These are phyloP conservation scores for Naematelia aurantialba DNA, from an alignment of 768 basidiomycete genomes.

Conservation along the genomic window DNA sequence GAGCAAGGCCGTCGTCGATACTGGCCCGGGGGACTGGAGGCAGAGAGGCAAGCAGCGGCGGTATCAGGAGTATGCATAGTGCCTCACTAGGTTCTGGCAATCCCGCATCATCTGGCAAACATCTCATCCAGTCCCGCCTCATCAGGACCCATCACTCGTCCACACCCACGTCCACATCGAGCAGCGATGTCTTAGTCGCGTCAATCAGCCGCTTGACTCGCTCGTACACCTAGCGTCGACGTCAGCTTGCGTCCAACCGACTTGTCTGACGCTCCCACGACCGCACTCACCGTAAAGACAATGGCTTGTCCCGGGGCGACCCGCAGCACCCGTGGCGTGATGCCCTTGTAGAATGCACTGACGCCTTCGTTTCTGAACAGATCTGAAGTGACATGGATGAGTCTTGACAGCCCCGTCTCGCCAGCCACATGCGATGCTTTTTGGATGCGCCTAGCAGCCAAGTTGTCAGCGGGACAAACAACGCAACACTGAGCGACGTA, in stretches of 20 bases:
- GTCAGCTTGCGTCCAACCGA: neutral
- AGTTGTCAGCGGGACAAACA: neutral
- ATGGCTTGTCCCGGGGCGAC: conserved; percentile 92
- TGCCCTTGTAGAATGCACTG: conserved; percentile 93
- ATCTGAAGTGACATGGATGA: conserved; percentile 73
- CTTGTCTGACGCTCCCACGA: neutral
- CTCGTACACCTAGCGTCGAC: conserved; percentile 65
- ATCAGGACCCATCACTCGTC: no score
- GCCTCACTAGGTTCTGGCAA: neutral
- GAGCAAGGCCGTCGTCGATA: conserved; percentile 18
- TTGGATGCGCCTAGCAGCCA: conserved; percentile 63
- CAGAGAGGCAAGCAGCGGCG: conserved; percentile 26
- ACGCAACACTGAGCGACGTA: conserved; percentile 51
- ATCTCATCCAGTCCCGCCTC: no score
- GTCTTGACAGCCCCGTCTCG: conserved; percentile 71
- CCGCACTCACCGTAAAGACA: conserved; percentile 73
- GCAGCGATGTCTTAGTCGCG: conserved; percentile 52
- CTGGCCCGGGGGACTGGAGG: conserved; percentile 30
- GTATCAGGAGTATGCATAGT: conserved; percentile 18
- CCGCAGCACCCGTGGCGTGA: conserved; percentile 89
- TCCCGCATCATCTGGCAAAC: no score
- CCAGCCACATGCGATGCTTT: conserved; percentile 72
- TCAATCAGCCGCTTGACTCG: conserved; percentile 73
- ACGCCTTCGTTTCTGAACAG: conserved; percentile 92
- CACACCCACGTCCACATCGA: neutral